Conservation (phyloP, 345 rosid species). For the Clarkia xantiana region DNA sequence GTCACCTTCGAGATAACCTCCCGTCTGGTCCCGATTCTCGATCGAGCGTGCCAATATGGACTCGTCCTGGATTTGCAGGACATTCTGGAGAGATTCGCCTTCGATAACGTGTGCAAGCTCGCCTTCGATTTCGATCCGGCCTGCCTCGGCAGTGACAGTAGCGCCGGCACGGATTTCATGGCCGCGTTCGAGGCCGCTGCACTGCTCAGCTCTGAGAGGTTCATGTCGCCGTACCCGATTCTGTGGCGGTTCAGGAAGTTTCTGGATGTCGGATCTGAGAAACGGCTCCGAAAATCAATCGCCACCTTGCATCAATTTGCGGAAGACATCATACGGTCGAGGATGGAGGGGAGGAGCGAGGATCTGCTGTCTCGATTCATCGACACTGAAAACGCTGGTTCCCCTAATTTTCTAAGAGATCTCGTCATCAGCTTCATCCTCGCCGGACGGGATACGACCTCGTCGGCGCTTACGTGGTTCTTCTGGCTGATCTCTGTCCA, state of each 20-base stretch:
- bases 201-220: background rate
- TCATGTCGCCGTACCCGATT: background rate
- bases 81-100: conserved; percentile 13
- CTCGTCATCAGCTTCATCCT: background rate
- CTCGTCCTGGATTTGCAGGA: conserved; percentile 11
- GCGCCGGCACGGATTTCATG: background rate
- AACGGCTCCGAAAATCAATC: conserved; percentile 7
- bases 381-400: background rate
- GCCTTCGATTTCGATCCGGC: conserved; percentile 4
- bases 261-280: conserved; percentile 17
- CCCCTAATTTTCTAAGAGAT: background rate
- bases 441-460: background rate
- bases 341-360: background rate
- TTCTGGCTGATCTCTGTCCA: background rate
- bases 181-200: background rate
- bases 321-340: conserved; percentile 1
- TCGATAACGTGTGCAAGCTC: conserved; percentile 14
- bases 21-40: conserved; percentile 9
- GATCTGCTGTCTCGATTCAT: background rate
- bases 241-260: background rate
- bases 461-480: background rate
- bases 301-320: background rate
- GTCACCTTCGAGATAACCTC: conserved; percentile 6
- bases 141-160: background rate
- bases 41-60: background rate